Percentiles rank a stretch among this genome's conserved stretches.
Evolutionary conservation across 495 filamentous ascomycete species (phyloP).

Genomic region (Lasiosphaeriaceae sp.): DNA sequence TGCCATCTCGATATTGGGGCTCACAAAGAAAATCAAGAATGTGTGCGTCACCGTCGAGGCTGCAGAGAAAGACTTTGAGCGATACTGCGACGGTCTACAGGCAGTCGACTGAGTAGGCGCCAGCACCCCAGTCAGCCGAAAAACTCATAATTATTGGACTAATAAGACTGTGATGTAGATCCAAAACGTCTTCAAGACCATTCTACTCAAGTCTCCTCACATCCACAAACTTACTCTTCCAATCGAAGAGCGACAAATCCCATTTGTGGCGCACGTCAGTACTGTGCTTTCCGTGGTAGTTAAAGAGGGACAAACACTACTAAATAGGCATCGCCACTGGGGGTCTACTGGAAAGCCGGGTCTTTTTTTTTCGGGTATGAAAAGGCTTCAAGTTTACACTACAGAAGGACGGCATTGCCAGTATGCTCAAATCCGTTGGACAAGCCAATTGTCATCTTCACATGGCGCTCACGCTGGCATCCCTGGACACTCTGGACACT

Average conservation of each 20-base stretch:
- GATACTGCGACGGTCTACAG: not conserved
- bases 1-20: not conserved
- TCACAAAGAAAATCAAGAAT: not conserved
- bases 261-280: not conserved
- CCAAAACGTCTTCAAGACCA: not conserved
- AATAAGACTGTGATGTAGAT: not conserved
- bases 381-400: not conserved
- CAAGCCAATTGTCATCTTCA: not conserved
- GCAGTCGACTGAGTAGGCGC: not conserved
- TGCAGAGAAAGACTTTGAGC: not conserved
- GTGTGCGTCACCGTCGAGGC: not conserved
- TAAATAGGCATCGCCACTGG: not conserved
- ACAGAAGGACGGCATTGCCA: not conserved
- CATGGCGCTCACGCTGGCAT: not conserved
- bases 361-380: not conserved
- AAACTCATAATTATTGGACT: not conserved
- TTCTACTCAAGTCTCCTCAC: not conserved
- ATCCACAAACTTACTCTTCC: not conserved
- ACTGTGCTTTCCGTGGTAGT: not conserved
- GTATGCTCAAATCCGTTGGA: not conserved
- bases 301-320: not conserved
- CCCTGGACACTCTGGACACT: not conserved
- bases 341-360: not conserved
- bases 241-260: not conserved
- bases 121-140: not conserved